Conservation (phyloP, 768 basidiomycete species). For the Lyophyllum atratum region DNA sequence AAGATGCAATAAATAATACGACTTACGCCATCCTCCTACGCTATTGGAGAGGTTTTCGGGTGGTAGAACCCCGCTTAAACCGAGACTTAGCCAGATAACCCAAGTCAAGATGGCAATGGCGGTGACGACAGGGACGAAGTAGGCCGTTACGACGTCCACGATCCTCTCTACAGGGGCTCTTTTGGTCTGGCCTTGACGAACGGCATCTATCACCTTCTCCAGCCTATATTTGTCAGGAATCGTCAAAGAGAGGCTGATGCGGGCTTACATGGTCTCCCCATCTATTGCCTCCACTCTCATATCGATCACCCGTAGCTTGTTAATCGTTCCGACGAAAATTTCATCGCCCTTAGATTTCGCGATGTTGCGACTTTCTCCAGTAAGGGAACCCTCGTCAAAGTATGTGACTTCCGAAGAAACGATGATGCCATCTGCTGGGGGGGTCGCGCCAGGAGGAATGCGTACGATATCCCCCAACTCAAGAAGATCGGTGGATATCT, state of each 20-base stretch:
- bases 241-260: background rate
- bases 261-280: conserved; percentile 66
- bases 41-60: conserved; percentile 52
- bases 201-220: conserved; percentile 72
- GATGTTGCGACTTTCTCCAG: conserved; percentile 72
- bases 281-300: conserved; percentile 62
- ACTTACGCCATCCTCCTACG: conserved; percentile 65
- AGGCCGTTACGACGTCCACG: conserved; percentile 70
- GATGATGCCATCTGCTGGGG: conserved; percentile 77
- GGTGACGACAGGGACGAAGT: conserved; percentile 81
- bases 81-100: conserved; percentile 72
- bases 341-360: conserved; percentile 61
- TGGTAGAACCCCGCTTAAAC: conserved; percentile 57
- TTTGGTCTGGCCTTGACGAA: conserved; percentile 71
- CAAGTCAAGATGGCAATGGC: conserved; percentile 74
- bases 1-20: background rate
- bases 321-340: conserved; percentile 79
- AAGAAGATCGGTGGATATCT: conserved; percentile 59
- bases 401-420: conserved; percentile 36
- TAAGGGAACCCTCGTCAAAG: conserved; percentile 86
- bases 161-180: conserved; percentile 80
- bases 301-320: conserved; percentile 60
- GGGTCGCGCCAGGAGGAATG: conserved; percentile 69
- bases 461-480: conserved; percentile 82
- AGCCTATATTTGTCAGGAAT: conserved; percentile 42